Evolutionary conservation across 129 eudicot species (phyloP), one percentile per base, ranked within the genome.

Genomic region (Deinandra increscens): DNA sequence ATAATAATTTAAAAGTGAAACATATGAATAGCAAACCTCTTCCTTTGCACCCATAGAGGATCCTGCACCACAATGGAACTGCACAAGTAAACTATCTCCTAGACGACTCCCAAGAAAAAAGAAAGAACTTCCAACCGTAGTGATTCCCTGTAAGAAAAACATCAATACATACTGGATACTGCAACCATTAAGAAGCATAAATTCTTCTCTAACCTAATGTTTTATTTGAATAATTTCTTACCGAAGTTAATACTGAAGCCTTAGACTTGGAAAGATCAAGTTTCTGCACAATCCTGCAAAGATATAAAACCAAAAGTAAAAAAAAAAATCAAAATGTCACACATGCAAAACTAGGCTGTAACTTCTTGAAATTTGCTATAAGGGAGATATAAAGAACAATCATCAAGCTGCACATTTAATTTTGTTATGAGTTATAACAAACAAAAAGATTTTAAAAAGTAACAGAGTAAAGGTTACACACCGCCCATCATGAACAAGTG

Each of bases 11-110:
- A 29, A 66, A 60, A 41, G 45, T 45, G 17, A 38, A 51, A 64
- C 53, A 42, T 34, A 62, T 11, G 54, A 55, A 39, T 42, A 18
- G 43, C 78, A 38, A 20, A 88, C 98, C 91, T 94, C 99, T 84
- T 94, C 99, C 79, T 90, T 89, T 73, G 79, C 26, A 36, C 81
- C 84, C 63, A 66, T 71, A 15, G 95, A 51, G 17, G 83, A 81
- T 56, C 85, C 88, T 17, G 73, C 80, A 60, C 95, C 97, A 79
- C 90, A 81, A 15, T 87, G 68, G 55, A 85, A 94, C 78, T 94
- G 99, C 75, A 94, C 99, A 38, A 94, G 91, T 69, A 94, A 78
- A 82, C 99, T 89, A 81, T 94, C 99, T 70, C 99, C 99, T 80
- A 94, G 71, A 53, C 99, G 93, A 86, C 99, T 94, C 58, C 87